phyloP scores from a whole-genome alignment of 805 yeast genomes.

The Kuraishia borneana region DNA sequence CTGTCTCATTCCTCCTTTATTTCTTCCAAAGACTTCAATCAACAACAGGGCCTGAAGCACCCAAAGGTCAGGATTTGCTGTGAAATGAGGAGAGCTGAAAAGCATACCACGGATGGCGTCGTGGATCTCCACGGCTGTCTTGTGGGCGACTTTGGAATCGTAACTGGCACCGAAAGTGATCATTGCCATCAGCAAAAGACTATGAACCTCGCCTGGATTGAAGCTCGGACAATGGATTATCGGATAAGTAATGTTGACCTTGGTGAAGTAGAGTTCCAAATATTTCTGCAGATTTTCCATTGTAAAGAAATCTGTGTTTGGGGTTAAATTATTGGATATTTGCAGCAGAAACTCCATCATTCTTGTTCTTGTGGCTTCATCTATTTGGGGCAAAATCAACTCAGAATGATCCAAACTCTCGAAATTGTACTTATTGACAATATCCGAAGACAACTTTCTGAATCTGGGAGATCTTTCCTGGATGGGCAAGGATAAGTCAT shows the following conservation, averaged over 20 bases:
- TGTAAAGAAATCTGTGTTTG: conserved; percentile 4
- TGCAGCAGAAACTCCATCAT: conserved; percentile 3
- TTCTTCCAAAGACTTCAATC: conserved; percentile 6
- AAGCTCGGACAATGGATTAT: conserved; percentile 7
- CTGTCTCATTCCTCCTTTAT: conserved; percentile 4
- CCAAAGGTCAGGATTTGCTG: conserved; percentile 4
- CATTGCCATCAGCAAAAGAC: conserved; percentile 4
- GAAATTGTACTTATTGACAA: conserved; percentile 1
- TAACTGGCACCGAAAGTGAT: conserved; percentile 6
- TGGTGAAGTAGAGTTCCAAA: conserved; percentile 5
- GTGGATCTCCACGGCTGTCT: conserved; percentile 5
- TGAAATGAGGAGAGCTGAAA: conserved; percentile 3
- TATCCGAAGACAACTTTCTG: neutral
- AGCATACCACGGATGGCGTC: conserved; percentile 4
- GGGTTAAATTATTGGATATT: neutral
- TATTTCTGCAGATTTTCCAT: conserved; percentile 4
- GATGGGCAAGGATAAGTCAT: neutral
- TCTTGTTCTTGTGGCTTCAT: neutral
- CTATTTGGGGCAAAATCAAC: conserved; percentile 1
- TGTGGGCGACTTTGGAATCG: conserved; percentile 2
- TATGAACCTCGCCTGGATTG: conserved; percentile 2
- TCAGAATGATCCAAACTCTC: neutral
- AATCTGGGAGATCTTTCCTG: neutral
- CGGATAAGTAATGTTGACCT: conserved; percentile 7
- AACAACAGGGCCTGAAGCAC: conserved; percentile 7